Evolutionary conservation across 306 rosid species (phyloP), one percentile per base, ranked within the genome.

Genomic region (barrel medic (Medicago truncatula)): DNA sequence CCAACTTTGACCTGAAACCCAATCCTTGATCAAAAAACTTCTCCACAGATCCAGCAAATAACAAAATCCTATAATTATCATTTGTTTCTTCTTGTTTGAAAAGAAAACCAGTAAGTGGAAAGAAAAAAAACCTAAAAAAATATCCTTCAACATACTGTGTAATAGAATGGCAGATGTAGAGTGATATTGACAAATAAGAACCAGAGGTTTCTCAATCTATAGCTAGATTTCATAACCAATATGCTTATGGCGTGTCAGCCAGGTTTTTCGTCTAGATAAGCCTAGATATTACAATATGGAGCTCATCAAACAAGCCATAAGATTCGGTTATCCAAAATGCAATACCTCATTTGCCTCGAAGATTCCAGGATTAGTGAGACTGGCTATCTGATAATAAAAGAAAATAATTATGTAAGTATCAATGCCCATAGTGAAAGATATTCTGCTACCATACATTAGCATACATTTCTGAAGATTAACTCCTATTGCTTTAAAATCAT

Each of bases 281-380:
- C 62, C 17, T 11, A 25, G 11, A 41, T 11, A 34, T 34, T 49
- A 43, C 18, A 31, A 5, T 25, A 56, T 44, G n/a, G 61, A 79
- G 74, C 34, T 76, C 40, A 34, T 76, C 18, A 40, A 79, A 63
- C 66, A 72, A 79, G 40, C 25, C 21, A 66, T 54, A 71, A 25
- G 46, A 67, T 40, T 12, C 44, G 50, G 73, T 70, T 59, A 76
- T 43, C 2, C 20, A 25, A 47, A 17, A 61, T 64, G 82, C 20
- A n/a, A 85, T 92, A 94, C 98, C 97, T 90, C 87, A 79, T 90
- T 90, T 82, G 95, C 98, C 83, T 90, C 92, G n/a, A 94, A 86
- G 67, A 83, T 61, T 72, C 98, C 96, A 73, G 98, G 97, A 82
- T 94, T 94, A 57, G 88, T 43, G 84, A 92, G 87, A 78, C 95